Conservation (phyloP, 2,329 filamentous ascomycete species). For the Cercospora citrullina region DNA sequence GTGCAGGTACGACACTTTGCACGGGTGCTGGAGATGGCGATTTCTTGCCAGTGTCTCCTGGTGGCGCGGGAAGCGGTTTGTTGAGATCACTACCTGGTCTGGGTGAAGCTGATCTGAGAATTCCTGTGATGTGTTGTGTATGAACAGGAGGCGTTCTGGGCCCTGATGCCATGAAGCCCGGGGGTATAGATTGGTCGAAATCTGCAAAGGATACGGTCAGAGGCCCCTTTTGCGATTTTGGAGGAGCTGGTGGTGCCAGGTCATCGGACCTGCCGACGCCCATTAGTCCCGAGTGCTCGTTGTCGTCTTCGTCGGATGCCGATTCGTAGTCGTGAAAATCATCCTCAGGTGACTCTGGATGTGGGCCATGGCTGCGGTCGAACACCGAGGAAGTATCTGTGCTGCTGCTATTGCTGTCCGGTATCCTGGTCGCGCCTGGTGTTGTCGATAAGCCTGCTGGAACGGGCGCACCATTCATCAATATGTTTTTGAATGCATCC, state of each 20-base stretch:
- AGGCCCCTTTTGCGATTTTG: constrained; percentile 65
- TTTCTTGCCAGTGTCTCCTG: constrained; percentile 11
- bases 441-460: constrained; percentile 26
- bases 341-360: constrained; percentile 55
- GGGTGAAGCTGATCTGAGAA: constrained; percentile 34
- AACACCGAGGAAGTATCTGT: constrained; percentile 59
- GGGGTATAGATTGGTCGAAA: constrained; percentile 37
- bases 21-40: constrained; percentile 1
- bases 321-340: constrained; percentile 51
- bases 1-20: constrained; percentile 13
- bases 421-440: constrained; percentile 15
- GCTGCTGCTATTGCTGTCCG: constrained; percentile 50
- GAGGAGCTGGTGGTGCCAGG: constrained; percentile 65
- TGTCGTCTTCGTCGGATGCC: constrained; percentile 38
- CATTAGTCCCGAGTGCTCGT: constrained; percentile 41
- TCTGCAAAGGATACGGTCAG: constrained; percentile 40
- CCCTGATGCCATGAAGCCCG: constrained; percentile 23
- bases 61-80: constrained; percentile 56
- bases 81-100: constrained; percentile 55
- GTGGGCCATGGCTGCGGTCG: constrained; percentile 48
- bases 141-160: constrained; percentile 25
- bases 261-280: constrained; percentile 46
- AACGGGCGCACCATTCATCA: constrained; percentile 66
- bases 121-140: constrained; percentile 24
- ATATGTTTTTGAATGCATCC: constrained; percentile 70